A percentile compares a stretch with the other conserved stretches of the same genome.
Evolutionary conservation across 129 eudicot genomes (phyloP).

Genomic region (Chrysanthemum makinoi): DNA sequence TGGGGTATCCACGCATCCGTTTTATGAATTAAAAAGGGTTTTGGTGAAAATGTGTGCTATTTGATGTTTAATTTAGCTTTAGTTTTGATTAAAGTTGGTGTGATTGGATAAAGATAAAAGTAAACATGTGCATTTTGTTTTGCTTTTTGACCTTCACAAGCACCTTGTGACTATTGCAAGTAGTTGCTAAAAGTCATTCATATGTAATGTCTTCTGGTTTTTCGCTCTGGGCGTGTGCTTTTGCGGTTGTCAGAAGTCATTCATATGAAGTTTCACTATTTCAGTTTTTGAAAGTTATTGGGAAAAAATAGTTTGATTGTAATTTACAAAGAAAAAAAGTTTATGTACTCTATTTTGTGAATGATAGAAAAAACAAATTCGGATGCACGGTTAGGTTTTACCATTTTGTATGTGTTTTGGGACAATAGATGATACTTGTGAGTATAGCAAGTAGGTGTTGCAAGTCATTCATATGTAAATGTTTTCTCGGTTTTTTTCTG

Average conservation of each 20-base stretch:
- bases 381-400: background rate
- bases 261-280: too few relatives aligned
- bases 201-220: too few relatives aligned
- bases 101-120: conserved; percentile 10
- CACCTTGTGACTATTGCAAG: background rate
- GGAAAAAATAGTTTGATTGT: too few relatives aligned
- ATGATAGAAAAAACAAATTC: too few relatives aligned
- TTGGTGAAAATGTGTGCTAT: conserved; percentile 10
- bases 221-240: too few relatives aligned
- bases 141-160: conserved; percentile 31
- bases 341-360: too few relatives aligned
- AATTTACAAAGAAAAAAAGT: too few relatives aligned
- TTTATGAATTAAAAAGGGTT: conserved; percentile 6
- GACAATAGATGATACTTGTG: conserved; percentile 22
- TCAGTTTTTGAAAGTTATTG: too few relatives aligned
- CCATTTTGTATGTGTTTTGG: conserved; percentile 12
- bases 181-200: too few relatives aligned
- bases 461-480: conserved; percentile 5
- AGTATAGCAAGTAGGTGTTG: conserved; percentile 17
- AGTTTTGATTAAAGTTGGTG: conserved; percentile 12
- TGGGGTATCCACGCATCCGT: background rate
- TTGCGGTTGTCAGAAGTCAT: too few relatives aligned
- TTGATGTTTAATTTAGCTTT: background rate
- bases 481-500: background rate
- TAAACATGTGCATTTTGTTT: conserved; percentile 29